Base-by-base conservation (phyloP, 2,329 filamentous ascomycete species). In the Fusarium haematococcum region DNA sequence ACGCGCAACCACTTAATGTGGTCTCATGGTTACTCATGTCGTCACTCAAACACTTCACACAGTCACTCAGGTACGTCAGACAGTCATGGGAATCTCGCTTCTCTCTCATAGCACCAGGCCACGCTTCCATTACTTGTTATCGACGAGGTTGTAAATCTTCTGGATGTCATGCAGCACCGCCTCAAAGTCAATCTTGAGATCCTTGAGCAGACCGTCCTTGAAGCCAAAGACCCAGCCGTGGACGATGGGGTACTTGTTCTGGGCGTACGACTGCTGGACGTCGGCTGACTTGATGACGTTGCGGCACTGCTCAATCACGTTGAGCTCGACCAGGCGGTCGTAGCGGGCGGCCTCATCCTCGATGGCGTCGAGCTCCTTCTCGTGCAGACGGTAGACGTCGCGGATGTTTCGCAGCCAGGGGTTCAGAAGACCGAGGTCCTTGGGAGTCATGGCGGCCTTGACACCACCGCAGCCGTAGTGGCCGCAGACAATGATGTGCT, bases 401-500 rank as follows among this genome's bases (percentile, higher is more conserved):
- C 92, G 89, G 79, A 94, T 93, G 84, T 93, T 93, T 61, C 91
- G 87, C 73, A 94, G 87, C 92, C 92, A 94, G 1, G 92, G 92
- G 85, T 94, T 94, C 67, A 94, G 85, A 35, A 94, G 82, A 60
- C 92, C 92, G 65, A 94, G 83, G 79, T 94, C 91, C 81, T 91
- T 89, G 77, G 91, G 89, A 0, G 91, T 93, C 88, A 92, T 91
- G 83, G 93, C 92, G 39, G 92, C 92, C 83, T 93, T 92, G 82
- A 94, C 92, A 73, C 92, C 92, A 58, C 92, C 92, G 83, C 93
- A 95, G 82, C 91, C 91, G 86, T 94, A 94, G 86, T 95, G 93
- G 27, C 93, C 93, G 83, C 93, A 95, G 67, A 95, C 91, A 75
- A 95, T 88, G 77, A 95, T 93, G 86, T 95, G 93, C 86, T 94